Conservation (phyloP, 495 filamentous ascomycete genomes). For the Penicillium alfredii region DNA sequence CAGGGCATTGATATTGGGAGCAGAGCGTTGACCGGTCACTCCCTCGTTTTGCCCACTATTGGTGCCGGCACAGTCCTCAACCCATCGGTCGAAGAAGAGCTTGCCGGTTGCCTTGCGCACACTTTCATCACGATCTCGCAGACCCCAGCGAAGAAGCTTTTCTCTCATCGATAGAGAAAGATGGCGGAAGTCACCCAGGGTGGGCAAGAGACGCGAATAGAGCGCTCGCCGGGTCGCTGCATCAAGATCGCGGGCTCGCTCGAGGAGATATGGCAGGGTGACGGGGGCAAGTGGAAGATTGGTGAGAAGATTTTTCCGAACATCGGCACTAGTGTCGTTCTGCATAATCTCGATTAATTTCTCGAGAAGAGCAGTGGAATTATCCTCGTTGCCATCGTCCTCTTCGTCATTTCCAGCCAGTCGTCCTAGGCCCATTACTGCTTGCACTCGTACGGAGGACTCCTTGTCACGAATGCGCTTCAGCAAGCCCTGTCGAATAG, state of each 20-base stretch:
- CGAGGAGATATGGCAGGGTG: constrained; percentile 87
- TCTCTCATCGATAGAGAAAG: constrained; percentile 92
- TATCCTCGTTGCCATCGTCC: constrained; percentile 63
- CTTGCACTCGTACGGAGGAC: constrained; percentile 82
- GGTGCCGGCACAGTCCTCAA: constrained; percentile 79
- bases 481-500: constrained; percentile 65
- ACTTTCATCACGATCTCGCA: constrained; percentile 90
- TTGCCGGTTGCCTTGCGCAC: constrained; percentile 87
- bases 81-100: constrained; percentile 90
- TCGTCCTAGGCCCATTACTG: constrained; percentile 81
- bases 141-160: constrained; percentile 90
- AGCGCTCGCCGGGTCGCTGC: constrained; percentile 73
- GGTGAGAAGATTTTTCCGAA: constrained; percentile 77
- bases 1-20: constrained; percentile 68
- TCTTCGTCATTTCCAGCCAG: constrained; percentile 77
- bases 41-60: constrained; percentile 44
- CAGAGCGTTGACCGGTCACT: constrained; percentile 42
- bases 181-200: constrained; percentile 92
- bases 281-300: constrained; percentile 75
- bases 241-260: constrained; percentile 86
- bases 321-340: constrained; percentile 91
- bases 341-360: constrained; percentile 89
- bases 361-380: constrained; percentile 58
- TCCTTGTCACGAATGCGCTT: constrained; percentile 92
- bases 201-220: constrained; percentile 82